These are phyloP conservation scores for Fusarium decemcellulare DNA, from an alignment of 2,329 filamentous ascomycete genomes.

Conservation along the genomic window DNA sequence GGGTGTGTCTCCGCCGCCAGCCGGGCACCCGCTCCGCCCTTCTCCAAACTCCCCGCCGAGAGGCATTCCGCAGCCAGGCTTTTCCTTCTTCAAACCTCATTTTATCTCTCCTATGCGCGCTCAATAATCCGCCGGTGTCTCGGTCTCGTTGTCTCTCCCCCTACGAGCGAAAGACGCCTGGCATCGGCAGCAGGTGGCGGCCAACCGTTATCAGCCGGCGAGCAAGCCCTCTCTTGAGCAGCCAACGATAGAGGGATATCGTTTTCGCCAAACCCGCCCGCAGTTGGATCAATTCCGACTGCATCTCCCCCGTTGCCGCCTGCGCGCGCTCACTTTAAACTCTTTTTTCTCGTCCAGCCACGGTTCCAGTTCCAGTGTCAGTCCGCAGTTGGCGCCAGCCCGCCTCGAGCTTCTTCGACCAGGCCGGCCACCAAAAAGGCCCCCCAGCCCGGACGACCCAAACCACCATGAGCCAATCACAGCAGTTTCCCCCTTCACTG, in stretches of 20 bases:
- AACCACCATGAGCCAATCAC: constrained; percentile 58
- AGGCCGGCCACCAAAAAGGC: constrained; percentile 30
- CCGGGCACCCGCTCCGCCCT: constrained; percentile 27
- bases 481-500: constrained; percentile 52
- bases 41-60: constrained; percentile 31
- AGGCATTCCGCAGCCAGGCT: constrained; percentile 14
- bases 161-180: neutral
- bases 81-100: constrained; percentile 28
- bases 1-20: constrained; percentile 19
- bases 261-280: neutral
- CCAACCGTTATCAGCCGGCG: constrained; percentile 23
- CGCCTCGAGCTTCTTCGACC: constrained; percentile 23
- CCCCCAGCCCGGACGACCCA: constrained; percentile 23
- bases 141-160: neutral
- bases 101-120: constrained; percentile 9
- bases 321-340: constrained; percentile 7
- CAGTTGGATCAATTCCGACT: neutral
- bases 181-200: constrained; percentile 9
- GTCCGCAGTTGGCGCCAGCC: constrained; percentile 27
- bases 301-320: constrained; percentile 20
- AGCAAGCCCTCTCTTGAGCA: constrained; percentile 11
- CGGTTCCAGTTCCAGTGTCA: constrained; percentile 14
- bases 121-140: neutral
- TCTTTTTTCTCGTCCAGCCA: constrained; percentile 11
- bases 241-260: constrained; percentile 21